Conservation (phyloP, 73 alveolate species). For the Uronychia setigera region DNA sequence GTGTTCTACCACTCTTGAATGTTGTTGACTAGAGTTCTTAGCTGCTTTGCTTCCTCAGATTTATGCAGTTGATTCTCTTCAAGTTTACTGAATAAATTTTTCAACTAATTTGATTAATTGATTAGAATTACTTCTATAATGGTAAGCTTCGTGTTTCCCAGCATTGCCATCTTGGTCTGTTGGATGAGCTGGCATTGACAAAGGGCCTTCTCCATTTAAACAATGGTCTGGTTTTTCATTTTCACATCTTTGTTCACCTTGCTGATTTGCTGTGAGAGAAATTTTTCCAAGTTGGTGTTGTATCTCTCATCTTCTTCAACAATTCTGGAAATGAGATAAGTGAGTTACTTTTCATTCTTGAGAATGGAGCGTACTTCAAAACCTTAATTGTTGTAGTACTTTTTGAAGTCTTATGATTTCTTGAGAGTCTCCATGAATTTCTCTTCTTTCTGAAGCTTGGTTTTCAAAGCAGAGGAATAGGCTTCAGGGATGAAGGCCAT, state of each 20-base stretch:
- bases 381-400: background rate
- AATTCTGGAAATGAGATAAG: background rate
- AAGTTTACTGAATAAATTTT: background rate
- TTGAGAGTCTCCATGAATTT: background rate
- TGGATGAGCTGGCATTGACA: background rate
- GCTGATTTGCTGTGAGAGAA: background rate
- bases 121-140: background rate
- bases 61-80: background rate
- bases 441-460: background rate
- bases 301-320: background rate
- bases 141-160: background rate
- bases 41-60: background rate
- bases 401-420: background rate
- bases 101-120: no score
- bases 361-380: background rate
- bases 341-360: background rate
- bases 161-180: background rate
- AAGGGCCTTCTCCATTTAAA: background rate
- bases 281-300: background rate
- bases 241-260: background rate
- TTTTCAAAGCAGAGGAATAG: background rate
- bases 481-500: background rate
- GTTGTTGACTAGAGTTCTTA: background rate
- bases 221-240: background rate
- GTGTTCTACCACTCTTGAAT: background rate